Evolutionary conservation across 257 asterid genomes (phyloP).

Genomic region (Nicotiana tabacum): DNA sequence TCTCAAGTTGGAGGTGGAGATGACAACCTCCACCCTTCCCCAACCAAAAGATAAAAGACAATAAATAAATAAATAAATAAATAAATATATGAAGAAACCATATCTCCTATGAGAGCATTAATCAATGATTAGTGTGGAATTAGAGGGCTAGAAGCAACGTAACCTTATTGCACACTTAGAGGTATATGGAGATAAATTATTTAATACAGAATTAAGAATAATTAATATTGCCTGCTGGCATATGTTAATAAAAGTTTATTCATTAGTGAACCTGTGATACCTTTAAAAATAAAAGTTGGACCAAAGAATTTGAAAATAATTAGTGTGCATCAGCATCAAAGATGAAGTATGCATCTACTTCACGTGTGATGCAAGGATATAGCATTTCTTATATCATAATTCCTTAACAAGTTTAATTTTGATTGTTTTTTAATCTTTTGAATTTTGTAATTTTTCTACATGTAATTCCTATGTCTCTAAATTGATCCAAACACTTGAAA

Average conservation of each 20-base stretch:
- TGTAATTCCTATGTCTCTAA: too few relatives aligned
- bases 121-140: background rate
- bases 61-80: background rate
- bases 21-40: background rate
- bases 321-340: background rate
- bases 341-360: conserved; percentile 6
- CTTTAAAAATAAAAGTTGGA: background rate
- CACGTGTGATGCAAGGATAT: background rate
- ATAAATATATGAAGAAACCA: background rate
- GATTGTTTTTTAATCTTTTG: background rate
- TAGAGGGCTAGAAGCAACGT: background rate
- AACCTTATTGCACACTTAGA: background rate
- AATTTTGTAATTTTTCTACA: background rate
- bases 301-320: background rate
- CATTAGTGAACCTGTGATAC: background rate
- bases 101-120: background rate
- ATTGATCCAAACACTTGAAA: background rate
- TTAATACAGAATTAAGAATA: background rate
- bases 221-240: background rate
- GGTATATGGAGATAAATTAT: background rate
- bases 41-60: background rate
- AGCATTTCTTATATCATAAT: background rate
- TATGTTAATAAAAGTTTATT: background rate
- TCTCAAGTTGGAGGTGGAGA: background rate
- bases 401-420: background rate